Evolutionary conservation across 768 basidiomycete genomes (phyloP), one percentile per base, ranked within the genome.

Genomic region (Nidula microcarpa): DNA sequence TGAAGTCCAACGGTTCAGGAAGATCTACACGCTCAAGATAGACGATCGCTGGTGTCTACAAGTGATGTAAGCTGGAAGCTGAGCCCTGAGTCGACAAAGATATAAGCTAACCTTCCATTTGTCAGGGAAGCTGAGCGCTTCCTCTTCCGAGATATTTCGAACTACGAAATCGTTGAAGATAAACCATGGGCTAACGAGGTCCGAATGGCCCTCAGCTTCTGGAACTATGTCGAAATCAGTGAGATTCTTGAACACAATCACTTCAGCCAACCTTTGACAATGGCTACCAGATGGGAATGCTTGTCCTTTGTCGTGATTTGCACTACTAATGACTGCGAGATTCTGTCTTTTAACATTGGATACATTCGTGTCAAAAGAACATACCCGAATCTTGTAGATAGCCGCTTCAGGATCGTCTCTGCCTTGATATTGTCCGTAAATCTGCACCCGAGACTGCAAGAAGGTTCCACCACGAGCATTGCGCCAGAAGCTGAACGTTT

Each of bases 161-260:
- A 99, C 97, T 1, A 86, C 78, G 63, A 99, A 99, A 63, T 99
- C 97, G 63, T 99, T 99, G 83, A 98, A 98, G 51, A 98, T 68
- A 61, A 88, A 88, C 97, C 97, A 99, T 1, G 84, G 82, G 51
- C 82, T 85, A 16, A 58, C 58, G 13, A 62, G 52, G 50, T 74
- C 68, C 1, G 63, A 53, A 9, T 72, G 62, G 6, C 62, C 67
- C 62, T 86, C 85, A 1, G 81, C 81, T 53, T 87, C 84, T 0
- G 90, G 90, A 37, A 94, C 91, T 93, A 56, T 4, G 32, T 18
- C 41, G 49, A 30, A 30, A 43, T 49, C 34, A 48, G 43, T 39
- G 33, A 36, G 13, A 35, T 4, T 39, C 16, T 11, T 4, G 13
- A 33, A 9, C 10, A 33, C 13, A 34, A 23, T 34, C 50, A n/a